Evolutionary conservation across 2,329 filamentous ascomycete species (phyloP).

Genomic region (Penicillium verrucosum): DNA sequence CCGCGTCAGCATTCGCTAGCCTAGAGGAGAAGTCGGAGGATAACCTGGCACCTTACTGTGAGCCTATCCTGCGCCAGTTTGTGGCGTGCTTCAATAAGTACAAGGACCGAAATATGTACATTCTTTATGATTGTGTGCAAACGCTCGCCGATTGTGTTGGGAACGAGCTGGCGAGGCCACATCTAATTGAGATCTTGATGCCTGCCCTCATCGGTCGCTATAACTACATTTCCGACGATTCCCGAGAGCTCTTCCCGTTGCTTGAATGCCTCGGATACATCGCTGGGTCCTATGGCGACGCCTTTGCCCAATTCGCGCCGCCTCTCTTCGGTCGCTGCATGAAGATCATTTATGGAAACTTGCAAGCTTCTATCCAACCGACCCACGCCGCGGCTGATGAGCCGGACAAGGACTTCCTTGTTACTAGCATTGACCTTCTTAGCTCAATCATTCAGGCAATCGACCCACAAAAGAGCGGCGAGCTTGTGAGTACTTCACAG

Average conservation of each 20-base stretch:
- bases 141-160: conserved; percentile 91
- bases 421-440: conserved; percentile 89
- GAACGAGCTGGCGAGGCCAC: conserved; percentile 71
- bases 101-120: conserved; percentile 99
- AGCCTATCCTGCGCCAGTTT: conserved; percentile 87
- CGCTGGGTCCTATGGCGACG: conserved; percentile 75
- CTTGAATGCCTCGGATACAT: conserved; percentile 97
- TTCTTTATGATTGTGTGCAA: conserved; percentile 97
- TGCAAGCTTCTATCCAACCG: conserved; percentile 74
- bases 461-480: conserved; percentile 66
- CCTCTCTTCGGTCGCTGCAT: conserved; percentile 86
- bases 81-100: conserved; percentile 90
- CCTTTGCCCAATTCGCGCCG: conserved; percentile 79
- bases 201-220: conserved; percentile 85
- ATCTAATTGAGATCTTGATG: conserved; percentile 85
- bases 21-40: conserved; percentile 89
- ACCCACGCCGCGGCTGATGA: conserved; percentile 57
- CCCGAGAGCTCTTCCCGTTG: conserved; percentile 87
- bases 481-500: conserved; percentile 71
- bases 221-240: conserved; percentile 81
- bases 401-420: conserved; percentile 94
- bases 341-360: conserved; percentile 84
- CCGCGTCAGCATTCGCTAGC: conserved; percentile 91
- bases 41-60: conserved; percentile 77
- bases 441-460: conserved; percentile 92